These are phyloP conservation scores for Pseudocercospora pini-densiflorae DNA, from an alignment of 2,329 filamentous ascomycete genomes.

Conservation along the genomic window DNA sequence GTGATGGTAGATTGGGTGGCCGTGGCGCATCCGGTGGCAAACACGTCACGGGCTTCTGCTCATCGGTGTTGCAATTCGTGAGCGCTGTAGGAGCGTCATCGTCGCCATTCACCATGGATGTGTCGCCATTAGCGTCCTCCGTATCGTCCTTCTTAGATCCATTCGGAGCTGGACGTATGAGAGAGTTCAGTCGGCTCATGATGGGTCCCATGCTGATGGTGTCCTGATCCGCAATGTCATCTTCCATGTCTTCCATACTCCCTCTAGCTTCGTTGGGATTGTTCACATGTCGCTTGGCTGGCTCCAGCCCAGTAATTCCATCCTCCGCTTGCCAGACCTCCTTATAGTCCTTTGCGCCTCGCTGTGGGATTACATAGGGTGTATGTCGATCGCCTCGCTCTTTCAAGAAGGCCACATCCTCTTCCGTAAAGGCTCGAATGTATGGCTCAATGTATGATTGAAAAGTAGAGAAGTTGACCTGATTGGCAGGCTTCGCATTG, in stretches of 20 bases:
- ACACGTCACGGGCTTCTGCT: constrained; percentile 67
- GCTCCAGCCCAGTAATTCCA: constrained; percentile 74
- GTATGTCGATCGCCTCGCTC: constrained; percentile 81
- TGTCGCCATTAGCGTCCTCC: constrained; percentile 52
- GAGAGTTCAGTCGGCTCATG: constrained; percentile 77
- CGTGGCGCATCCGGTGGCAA: constrained; percentile 59
- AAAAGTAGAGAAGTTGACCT: constrained; percentile 93
- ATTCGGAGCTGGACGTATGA: constrained; percentile 72
- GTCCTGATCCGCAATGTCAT: constrained; percentile 85
- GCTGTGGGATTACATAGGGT: constrained; percentile 84
- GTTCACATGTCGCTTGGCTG: constrained; percentile 65
- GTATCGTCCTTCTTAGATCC: constrained; percentile 55
- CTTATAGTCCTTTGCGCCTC: constrained; percentile 82
- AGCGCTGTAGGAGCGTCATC: constrained; percentile 45
- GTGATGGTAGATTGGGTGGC: constrained; percentile 49
- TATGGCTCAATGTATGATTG: constrained; percentile 91
- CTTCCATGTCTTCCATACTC: constrained; percentile 82
- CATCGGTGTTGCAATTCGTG: constrained; percentile 42
- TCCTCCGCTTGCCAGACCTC: constrained; percentile 97
- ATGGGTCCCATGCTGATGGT: constrained; percentile 87
- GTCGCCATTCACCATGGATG: constrained; percentile 45
- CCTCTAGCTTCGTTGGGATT: constrained; percentile 83
- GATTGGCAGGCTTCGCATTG: constrained; percentile 87
- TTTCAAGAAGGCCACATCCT: constrained; percentile 89
- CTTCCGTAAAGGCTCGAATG: constrained; percentile 86